Conservation (phyloP, 2,329 filamentous ascomycete species). For the Pestalotiopsis sp. region DNA sequence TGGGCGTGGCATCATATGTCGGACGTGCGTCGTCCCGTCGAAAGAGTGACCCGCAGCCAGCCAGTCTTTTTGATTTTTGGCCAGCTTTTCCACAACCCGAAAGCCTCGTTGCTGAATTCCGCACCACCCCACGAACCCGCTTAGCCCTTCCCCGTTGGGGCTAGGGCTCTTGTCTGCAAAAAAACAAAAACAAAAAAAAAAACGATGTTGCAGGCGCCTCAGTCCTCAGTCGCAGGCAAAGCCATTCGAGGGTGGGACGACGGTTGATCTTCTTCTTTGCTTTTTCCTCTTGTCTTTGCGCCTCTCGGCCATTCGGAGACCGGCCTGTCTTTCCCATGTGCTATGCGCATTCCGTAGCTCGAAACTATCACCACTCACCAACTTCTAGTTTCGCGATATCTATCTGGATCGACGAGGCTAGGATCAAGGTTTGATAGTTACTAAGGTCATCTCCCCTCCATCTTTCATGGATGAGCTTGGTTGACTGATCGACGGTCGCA, state of each 20-base stretch:
- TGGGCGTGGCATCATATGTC: not conserved
- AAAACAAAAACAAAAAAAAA: too few species aligned
- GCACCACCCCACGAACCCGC: not conserved
- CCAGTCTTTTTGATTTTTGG: not conserved
- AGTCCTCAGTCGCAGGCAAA: not conserved
- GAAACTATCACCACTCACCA: not conserved
- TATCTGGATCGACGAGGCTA: not conserved
- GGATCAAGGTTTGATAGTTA: slow-evolving; percentile 4
- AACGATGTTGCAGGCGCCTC: not conserved
- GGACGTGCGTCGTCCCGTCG: not conserved
- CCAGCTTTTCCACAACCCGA: not conserved
- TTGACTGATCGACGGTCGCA: slow-evolving; percentile 5
- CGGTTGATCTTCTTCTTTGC: not conserved
- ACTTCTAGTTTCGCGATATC: not conserved
- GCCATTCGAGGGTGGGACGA: not conserved
- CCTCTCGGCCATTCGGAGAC: not conserved
- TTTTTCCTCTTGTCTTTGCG: not conserved
- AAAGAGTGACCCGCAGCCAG: too few species aligned
- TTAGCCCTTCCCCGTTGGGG: not conserved
- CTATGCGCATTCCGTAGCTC: not conserved
- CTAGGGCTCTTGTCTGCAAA: not conserved
- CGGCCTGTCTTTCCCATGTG: not conserved
- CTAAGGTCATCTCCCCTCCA: not conserved
- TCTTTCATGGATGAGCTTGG: not conserved
- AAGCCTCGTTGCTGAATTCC: not conserved